Base-by-base conservation (phyloP, 2,329 filamentous ascomycete genomes). In the Aspergillus luchuensis region DNA sequence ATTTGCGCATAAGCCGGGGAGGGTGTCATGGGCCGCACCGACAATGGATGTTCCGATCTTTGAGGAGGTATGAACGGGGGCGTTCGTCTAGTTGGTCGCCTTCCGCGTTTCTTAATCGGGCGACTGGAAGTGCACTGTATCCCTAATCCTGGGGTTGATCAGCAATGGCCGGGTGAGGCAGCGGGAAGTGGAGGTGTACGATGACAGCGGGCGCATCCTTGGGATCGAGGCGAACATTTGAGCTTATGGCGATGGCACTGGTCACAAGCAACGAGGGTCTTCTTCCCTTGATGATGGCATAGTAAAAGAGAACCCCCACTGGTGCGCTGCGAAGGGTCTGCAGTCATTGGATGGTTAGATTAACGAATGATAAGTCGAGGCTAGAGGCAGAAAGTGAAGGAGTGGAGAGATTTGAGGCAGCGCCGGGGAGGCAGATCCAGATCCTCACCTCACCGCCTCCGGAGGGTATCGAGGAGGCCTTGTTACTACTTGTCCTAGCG, bases 211-310 rank as follows among this genome's bases (percentile, higher is more conserved):
- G 36, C 38, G 39, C 52, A 55, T 17, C 52, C 52, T 39, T 45
- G 39, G 25, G 39, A 45, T 8, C 25, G 52, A 5, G 39, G 52
- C 8, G 52, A 45, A 10, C 52, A 55, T n/a, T 55, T 55, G 25
- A 55, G 39, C 25, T 55, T 55, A 30, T 55, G 52, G 19, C 39
- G n/a, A 33, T 55, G 52, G 25, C 52, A 55, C 52, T 55, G 39
- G 4, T 55, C 52, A 25, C 52, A 55, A 5, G 52, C 52, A 8
- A 55, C 11, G 1, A 13, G n/a, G 3, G 52, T 43, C 21, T 33
- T 55, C 2, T 13, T 30, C 28, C 28, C 28, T 11, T 10, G 11
- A 30, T 4, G 28, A 30, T 30, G 28, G 4, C 2, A 5, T 5
- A 10, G 28, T 30, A 11, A 30, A 30, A 10, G 28, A 30, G 28